These are phyloP conservation scores for Ogataea paradorogensis DNA, from an alignment of 805 yeast genomes.

Conservation along the genomic window DNA sequence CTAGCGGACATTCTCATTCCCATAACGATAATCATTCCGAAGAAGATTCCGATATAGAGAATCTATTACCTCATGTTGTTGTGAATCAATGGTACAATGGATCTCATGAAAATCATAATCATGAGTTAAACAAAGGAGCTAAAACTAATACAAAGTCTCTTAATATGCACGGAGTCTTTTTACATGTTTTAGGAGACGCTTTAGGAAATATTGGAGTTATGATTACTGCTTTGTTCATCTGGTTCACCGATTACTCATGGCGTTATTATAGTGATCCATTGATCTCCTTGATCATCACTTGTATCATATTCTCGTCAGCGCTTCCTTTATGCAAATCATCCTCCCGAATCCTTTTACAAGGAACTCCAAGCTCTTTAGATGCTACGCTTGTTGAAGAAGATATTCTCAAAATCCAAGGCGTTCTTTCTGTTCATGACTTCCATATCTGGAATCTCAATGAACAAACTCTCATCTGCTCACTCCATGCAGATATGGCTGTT, in stretches of 20 bases:
- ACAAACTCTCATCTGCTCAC: conserved; percentile 77
- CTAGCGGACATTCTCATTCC: conserved; percentile 19
- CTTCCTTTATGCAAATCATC: conserved; percentile 85
- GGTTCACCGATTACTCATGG: conserved; percentile 93
- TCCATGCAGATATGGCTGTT: conserved; percentile 74
- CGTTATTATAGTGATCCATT: conserved; percentile 81
- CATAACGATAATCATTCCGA: background rate
- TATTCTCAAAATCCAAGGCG: conserved; percentile 65
- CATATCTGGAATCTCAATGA: conserved; percentile 97
- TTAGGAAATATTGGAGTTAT: conserved; percentile 94
- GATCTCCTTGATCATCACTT: conserved; percentile 80
- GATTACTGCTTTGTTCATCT: conserved; percentile 80
- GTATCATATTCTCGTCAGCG: conserved; percentile 87
- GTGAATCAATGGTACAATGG: conserved; percentile 8
- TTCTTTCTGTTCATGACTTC: conserved; percentile 86
- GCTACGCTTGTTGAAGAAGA: conserved; percentile 71
- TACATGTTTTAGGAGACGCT: conserved; percentile 96
- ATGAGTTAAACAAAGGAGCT: conserved; percentile 18
- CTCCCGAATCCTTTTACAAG: conserved; percentile 85
- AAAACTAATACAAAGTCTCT: conserved; percentile 52
- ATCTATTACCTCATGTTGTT: conserved; percentile 30
- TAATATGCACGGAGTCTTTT: conserved; percentile 95
- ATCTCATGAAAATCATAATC: conserved; percentile 26
- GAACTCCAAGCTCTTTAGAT: conserved; percentile 82
- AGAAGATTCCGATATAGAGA: conserved; percentile 27